Base-by-base conservation (phyloP, 768 basidiomycete genomes). In the Symmetrospora coprosmae region DNA sequence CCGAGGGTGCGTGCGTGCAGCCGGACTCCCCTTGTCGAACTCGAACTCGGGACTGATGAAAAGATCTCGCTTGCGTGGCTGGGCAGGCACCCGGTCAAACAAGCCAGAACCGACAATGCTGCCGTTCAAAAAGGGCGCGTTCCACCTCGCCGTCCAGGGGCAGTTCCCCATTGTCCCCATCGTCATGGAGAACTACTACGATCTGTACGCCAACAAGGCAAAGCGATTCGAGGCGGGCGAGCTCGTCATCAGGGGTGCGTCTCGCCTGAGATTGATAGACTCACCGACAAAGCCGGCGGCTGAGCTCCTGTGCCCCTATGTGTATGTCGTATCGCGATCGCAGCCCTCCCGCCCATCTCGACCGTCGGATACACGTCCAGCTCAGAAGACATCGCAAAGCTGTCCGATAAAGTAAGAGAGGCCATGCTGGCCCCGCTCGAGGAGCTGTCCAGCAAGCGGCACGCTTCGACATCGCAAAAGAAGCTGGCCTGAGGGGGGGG, bases 61-160 rank as follows among this genome's bases (percentile, higher is more conserved):
- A n/a, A n/a, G n/a, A n/a, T n/a, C n/a, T n/a, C n/a, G n/a, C n/a
- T n/a, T n/a, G n/a, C n/a, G n/a, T n/a, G n/a, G n/a, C n/a, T n/a
- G n/a, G n/a, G n/a, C n/a, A n/a, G n/a, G n/a, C n/a, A 99, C 94
- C 11, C 81, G 92, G 34, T 81, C 87, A 41, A 79, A 79, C 60
- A 78, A 78, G 21, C 76, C 82, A 63, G 73, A 77, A 31, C 79
- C 84, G 7, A 78, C 80, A 31, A 74, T 99, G 71, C 77, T 86
- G 4, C 84, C 87, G 2, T 83, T 99, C 77, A 99, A 99, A 78
- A 99, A 96, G 73, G 94, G 94, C 38, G 91, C 89, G 2, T 97
- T 97, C 78, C 90, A 97, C 71, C 79, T 96, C 49, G 94, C 94
- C 28, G 78, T 97, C 25, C 83, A 90, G 73, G 82, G 87, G 82